Evolutionary conservation across 805 yeast species (phyloP), one percentile per base, ranked within the genome.

Genomic region (Candida namnaoensis): DNA sequence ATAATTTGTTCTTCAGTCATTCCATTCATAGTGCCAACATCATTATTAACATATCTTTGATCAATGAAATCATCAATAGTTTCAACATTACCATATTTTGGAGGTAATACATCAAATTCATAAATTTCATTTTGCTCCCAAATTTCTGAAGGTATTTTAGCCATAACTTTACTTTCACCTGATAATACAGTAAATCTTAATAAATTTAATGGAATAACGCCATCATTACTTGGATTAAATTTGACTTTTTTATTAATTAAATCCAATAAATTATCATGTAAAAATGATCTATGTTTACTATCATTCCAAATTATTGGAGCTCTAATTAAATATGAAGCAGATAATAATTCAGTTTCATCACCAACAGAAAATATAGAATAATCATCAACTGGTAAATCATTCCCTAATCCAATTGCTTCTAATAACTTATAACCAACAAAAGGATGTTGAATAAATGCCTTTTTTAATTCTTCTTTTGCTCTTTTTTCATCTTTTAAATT

Each of bases 81-180:
- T 47, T 66, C 71, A 12, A 62, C 49, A 47, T 64, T 54, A 47
- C 79, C 76, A 7, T 61, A 59, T 15, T 51, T 51, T 1, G 95
- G 93, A 2, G 95, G 90, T 23, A 84, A 56, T 3, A 82, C 72
- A 57, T 84, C 95, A 53, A 73, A 84, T 49, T 84, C 95, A 52
- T 66, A 77, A 13, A 79, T 69, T 42, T 81, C 82, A 41, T 79
- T 69, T 25, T 72, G 56, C 2, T 72, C 70, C 84, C 88, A 84
- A 24, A 82, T 68, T 3, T 60, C 50, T 25, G 68, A 52, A 1
- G 95, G 95, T 24, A 83, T 66, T 48, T 75, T 73, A 1, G 86
- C 85, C 83, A 84, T 78, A 1, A 81, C 71, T 35, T 76, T 71
- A 24, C 76, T 77, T 56, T 83, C 93, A 14, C 83, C 85, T 0